Evolutionary conservation across 495 filamentous ascomycete species (phyloP).

Genomic region (Cladorrhinum samala): DNA sequence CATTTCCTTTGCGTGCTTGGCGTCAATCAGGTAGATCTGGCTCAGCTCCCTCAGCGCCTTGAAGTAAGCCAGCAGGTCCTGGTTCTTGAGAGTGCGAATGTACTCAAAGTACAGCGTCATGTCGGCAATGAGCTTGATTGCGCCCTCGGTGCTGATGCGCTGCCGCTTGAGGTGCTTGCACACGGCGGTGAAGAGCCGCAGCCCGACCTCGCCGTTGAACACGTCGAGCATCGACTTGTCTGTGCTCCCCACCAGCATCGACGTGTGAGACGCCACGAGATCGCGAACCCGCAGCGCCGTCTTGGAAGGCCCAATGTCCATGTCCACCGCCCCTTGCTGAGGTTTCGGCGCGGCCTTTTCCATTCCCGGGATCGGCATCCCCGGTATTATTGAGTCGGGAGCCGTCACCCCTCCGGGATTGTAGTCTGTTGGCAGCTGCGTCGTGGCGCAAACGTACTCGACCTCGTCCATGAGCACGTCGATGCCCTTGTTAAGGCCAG

Average conservation of each 20-base stretch:
- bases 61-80: slow-evolving; percentile 81
- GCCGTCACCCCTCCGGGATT: slow-evolving; percentile 56
- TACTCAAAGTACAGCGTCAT: slow-evolving; percentile 91
- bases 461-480: slow-evolving; percentile 98
- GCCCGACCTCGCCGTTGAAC: slow-evolving; percentile 95
- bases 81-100: slow-evolving; percentile 72
- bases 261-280: slow-evolving; percentile 79
- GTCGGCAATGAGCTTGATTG: slow-evolving; percentile 89
- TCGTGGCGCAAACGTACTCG: slow-evolving; percentile 87
- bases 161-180: slow-evolving; percentile 98
- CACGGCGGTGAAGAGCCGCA: slow-evolving; percentile 80
- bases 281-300: slow-evolving; percentile 77
- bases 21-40: slow-evolving; percentile 92
- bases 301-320: slow-evolving; percentile 73
- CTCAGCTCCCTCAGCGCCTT: slow-evolving; percentile 83
- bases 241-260: slow-evolving; percentile 84
- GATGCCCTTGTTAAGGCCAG: slow-evolving; percentile 93
- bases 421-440: slow-evolving; percentile 81
- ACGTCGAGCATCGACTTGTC: slow-evolving; percentile 98
- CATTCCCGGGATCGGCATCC: background rate
- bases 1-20: slow-evolving; percentile 85
- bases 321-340: slow-evolving; percentile 14
- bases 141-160: slow-evolving; percentile 81
- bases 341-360: slow-evolving; percentile 5
- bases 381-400: slow-evolving; percentile 25